Evolutionary conservation across 441 rosid genomes (phyloP), one percentile per base, ranked within the genome.

Genomic region (Pelargonium hybrid): DNA sequence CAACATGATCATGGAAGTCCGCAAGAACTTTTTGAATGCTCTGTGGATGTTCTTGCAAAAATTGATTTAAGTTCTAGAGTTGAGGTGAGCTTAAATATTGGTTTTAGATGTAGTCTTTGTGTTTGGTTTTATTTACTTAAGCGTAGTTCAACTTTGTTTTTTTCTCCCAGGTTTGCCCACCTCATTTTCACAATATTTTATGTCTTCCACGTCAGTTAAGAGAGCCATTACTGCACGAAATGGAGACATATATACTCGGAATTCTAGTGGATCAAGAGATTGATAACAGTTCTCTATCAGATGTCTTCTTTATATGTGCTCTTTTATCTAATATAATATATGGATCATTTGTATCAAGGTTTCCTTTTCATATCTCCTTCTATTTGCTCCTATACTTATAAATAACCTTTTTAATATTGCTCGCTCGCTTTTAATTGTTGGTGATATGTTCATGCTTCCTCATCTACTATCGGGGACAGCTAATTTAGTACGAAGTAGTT

Each of bases 41-140:
- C 86, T 75, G 87, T 83, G 76, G 98, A 92, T 77, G 89, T 87
- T 75, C 88, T 94, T 68, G 80, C 97, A 52, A 84, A 80, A 77
- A 71, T 88, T 80, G 76, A 76, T 75, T 63, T 71, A 62, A 75
- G 69, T 68, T 76, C 88, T 81, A 79, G 31, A 56, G 41, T 64
- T 69, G 79, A 86, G 95, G 95, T 86, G 92, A 85, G 78, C 57
- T 68, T 68, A 63, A 62, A 50, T 75, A 11, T 77, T 73, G 70
- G 59, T 73, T 71, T 65, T 26, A 62, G 61, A 56, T 50, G 25
- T 67, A 18, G 39, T 29, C 31, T 71, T 72, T 57, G 6, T 69
- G 13, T 18, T 18, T 10, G 25, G 3, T 18, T 63, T 29, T 48
- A 10, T 69, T 34, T 63, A 37, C 15, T 66, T 54, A 57, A 71